A percentile compares a stretch with the other conserved stretches of the same genome.
These are phyloP conservation scores for Nymphaea colorata DNA, from an alignment of 164 flowering plant species.

Conservation along the genomic window DNA sequence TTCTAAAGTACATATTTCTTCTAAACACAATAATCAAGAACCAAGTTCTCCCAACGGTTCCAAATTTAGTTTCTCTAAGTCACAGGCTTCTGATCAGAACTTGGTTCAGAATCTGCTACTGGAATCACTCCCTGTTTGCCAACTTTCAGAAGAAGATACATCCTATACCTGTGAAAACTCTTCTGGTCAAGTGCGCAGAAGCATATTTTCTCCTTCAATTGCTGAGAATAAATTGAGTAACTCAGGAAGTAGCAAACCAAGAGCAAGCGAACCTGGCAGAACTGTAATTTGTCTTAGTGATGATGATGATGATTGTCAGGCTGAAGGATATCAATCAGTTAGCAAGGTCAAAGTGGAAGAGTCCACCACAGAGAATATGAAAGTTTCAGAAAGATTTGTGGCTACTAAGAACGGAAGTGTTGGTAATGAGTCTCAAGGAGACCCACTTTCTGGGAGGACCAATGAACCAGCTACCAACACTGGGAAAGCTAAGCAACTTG, in stretches of 20 bases:
- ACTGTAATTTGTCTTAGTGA: slow-evolving; percentile 17
- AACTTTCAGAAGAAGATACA: slow-evolving; percentile 13
- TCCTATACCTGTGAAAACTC: slow-evolving; percentile 6
- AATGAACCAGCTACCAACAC: not conserved
- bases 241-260: slow-evolving; percentile 6
- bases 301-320: slow-evolving; percentile 12
- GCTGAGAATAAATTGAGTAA: not conserved
- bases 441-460: not conserved
- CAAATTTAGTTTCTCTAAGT: slow-evolving; percentile 6
- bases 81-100: slow-evolving; percentile 1
- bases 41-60: not conserved
- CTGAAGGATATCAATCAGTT: not conserved
- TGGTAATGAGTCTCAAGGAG: not conserved
- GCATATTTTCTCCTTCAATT: not conserved
- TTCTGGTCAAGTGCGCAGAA: slow-evolving; percentile 3
- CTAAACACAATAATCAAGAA: slow-evolving; percentile 6
- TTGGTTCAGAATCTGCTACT: slow-evolving; percentile 2
- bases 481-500: not conserved
- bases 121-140: slow-evolving; percentile 6
- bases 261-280: slow-evolving; percentile 4
- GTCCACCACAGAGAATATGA: too few relatives aligned
- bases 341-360: not conserved
- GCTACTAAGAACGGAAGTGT: not conserved
- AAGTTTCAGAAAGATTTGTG: not conserved
- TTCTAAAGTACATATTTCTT: not conserved